Evolutionary conservation across 805 yeast species (phyloP).

Genomic region (Spathaspora arborariae): DNA sequence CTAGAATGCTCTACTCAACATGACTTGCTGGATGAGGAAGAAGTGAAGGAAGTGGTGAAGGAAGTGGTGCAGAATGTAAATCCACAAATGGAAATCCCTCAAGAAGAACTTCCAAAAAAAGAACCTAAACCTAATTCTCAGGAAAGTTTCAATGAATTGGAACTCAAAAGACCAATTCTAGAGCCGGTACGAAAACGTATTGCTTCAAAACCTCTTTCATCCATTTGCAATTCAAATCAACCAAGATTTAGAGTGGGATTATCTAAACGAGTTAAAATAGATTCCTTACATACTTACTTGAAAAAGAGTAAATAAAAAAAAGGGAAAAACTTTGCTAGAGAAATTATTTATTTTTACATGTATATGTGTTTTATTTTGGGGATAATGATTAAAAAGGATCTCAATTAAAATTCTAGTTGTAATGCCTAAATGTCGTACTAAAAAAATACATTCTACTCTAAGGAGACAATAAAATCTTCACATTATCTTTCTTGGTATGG

Average conservation of each 20-base stretch:
- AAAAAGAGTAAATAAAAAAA: neutral
- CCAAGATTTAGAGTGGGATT: constrained; percentile 20
- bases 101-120: neutral
- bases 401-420: neutral
- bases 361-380: neutral
- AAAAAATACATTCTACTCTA: neutral
- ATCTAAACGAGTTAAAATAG: constrained; percentile 20
- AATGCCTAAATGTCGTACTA: neutral
- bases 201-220: constrained; percentile 5
- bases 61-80: neutral
- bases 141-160: neutral
- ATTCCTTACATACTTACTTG: constrained; percentile 19
- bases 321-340: neutral
- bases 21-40: neutral
- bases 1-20: constrained; percentile 5
- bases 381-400: neutral
- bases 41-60: neutral
- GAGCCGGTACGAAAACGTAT: constrained; percentile 2
- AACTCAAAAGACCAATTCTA: neutral
- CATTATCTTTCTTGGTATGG: constrained; percentile 49
- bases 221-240: constrained; percentile 1
- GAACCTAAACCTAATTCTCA: neutral
- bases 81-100: neutral
- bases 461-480: constrained; percentile 48
- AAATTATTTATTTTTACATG: neutral